Base-by-base conservation (phyloP, 805 yeast genomes). In the Geotrichum ghanense region DNA sequence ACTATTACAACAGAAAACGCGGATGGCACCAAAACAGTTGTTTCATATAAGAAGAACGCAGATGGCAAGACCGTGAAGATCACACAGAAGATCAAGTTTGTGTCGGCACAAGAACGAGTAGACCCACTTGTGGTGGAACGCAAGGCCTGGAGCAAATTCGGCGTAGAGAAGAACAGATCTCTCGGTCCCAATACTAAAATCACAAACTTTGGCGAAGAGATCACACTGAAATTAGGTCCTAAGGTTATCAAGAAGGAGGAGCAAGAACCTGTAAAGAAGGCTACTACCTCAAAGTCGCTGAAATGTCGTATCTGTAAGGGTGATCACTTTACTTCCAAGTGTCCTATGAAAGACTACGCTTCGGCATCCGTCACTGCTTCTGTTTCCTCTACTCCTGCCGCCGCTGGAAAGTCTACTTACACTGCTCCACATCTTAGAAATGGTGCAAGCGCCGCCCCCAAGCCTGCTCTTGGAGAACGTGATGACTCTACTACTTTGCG, bases 251-350 rank as follows among this genome's bases (percentile, higher is more conserved):
- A 53, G 42, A 47, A 53, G 42, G 83, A 81, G 61, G 72, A 75
- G 53, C 89, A 80, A 61, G 79, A 81, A 68, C 67, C 69, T 51
- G 71, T 70, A 50, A 73, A 73, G 57, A 70, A 68, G 45, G 63
- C 66, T 46, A 72, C 65, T 60, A 68, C 65, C 58, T 67, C 68
- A 63, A 73, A 62, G 71, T 69, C 66, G 61, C 63, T 75, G 51
- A 70, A 67, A 57, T 92, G 98, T 78, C 85, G 97, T 76, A 70
- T 75, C 47, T 92, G 99, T 82, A 84, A 83, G 51, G 96, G 95
- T 62, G 83, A 79, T 56, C 99, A 92, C 74, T 85, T 81, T 76
- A 84, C 97, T 39, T 71, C 87, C 65, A 81, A 83, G 70, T 92
- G 99, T 83, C 98, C 98, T 53, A 87, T 78, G 76, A 89, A 84